These are phyloP conservation scores for Prunus kanzakura DNA, from an alignment of 306 rosid genomes.

Conservation along the genomic window DNA sequence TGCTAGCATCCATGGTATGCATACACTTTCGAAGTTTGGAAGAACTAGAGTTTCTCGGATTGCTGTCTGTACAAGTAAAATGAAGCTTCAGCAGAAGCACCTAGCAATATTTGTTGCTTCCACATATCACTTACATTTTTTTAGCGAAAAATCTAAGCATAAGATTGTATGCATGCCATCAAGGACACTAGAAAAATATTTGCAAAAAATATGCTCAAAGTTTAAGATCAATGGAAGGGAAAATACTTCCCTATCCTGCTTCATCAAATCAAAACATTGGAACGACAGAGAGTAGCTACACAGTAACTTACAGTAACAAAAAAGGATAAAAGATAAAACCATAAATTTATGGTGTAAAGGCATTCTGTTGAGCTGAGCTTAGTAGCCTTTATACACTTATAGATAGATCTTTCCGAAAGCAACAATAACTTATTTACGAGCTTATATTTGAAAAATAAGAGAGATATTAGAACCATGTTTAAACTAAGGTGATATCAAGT, in stretches of 20 bases:
- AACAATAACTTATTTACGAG: not conserved
- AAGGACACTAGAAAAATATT: not conserved
- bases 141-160: not conserved
- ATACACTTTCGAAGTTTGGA: constrained; percentile 70
- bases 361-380: not conserved
- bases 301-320: not conserved
- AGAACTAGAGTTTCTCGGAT: constrained; percentile 72
- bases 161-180: not conserved
- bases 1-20: constrained; percentile 83
- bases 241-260: not conserved
- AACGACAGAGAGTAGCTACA: not conserved
- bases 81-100: constrained; percentile 26
- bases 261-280: not conserved
- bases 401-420: not conserved
- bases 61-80: constrained; percentile 55
- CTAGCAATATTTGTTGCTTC: not conserved
- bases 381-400: not conserved
- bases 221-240: not conserved
- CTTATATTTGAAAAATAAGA: not conserved
- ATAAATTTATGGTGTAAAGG: not conserved
- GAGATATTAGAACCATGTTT: not conserved
- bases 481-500: not conserved
- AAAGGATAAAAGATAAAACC: not conserved
- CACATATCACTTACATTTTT: not conserved
- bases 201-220: not conserved